phyloP scores from a whole-genome alignment of 129 eudicot genomes.

The Artemisia argyi region DNA sequence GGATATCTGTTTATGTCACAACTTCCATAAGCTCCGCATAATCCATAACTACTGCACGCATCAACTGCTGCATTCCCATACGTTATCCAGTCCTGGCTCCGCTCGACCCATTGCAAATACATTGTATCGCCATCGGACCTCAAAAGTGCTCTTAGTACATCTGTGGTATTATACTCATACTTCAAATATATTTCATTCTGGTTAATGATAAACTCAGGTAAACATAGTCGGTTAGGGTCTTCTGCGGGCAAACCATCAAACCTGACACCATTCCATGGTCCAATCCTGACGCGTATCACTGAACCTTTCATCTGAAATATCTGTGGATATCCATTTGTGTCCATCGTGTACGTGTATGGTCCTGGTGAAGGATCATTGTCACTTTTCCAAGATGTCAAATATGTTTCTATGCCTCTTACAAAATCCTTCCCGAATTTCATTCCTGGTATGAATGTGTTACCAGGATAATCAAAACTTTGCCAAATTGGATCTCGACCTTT shows the following conservation, averaged over 20 bases:
- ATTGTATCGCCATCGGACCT: constrained; percentile 31
- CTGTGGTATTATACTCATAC: background rate
- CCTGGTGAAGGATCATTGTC: constrained; percentile 38
- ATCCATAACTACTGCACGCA: constrained; percentile 29
- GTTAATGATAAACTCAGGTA: constrained; percentile 18
- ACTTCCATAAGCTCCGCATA: constrained; percentile 37
- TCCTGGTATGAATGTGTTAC: constrained; percentile 32
- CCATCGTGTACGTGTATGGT: background rate
- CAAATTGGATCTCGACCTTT: constrained; percentile 17
- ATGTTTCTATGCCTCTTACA: constrained; percentile 21
- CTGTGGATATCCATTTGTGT: constrained; percentile 30
- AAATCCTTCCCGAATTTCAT: constrained; percentile 41
- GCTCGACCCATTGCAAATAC: constrained; percentile 34
- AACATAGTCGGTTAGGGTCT: background rate
- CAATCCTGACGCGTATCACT: constrained; percentile 19
- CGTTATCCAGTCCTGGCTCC: constrained; percentile 27
- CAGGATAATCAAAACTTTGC: constrained; percentile 42
- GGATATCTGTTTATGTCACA: constrained; percentile 30
- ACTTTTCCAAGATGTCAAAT: constrained; percentile 28
- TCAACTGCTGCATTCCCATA: constrained; percentile 17
- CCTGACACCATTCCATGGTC: constrained; percentile 50
- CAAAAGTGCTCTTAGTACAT: background rate
- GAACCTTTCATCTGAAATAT: background rate
- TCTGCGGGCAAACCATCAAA: constrained; percentile 26
- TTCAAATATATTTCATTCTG: constrained; percentile 27